These are phyloP conservation scores for Penicillium waksmanii DNA, from an alignment of 495 filamentous ascomycete species.

Conservation along the genomic window DNA sequence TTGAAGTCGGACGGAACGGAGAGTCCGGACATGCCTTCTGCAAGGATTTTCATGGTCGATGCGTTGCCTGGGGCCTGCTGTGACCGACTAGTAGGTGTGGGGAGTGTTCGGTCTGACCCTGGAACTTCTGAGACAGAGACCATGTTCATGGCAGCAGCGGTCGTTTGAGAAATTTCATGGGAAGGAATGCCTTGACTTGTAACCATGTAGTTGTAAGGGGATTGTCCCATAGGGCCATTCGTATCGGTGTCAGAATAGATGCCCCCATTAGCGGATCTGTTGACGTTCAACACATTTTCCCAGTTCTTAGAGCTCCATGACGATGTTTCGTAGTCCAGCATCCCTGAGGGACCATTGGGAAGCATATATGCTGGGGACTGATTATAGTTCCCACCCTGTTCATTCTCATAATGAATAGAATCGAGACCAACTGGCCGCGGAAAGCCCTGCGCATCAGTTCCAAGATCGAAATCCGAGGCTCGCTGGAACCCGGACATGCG, in stretches of 20 bases:
- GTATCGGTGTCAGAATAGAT: conserved; percentile 36
- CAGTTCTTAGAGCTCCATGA: conserved; percentile 37
- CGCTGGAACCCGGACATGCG: conserved; percentile 28
- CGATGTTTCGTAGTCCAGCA: conserved; percentile 32
- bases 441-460: conserved; percentile 25
- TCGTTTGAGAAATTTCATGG: conserved; percentile 24
- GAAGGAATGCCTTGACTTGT: conserved; percentile 28
- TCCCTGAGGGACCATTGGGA: conserved; percentile 28
- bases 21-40: conserved; percentile 10
- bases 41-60: conserved; percentile 1
- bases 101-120: conserved; percentile 41
- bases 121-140: conserved; percentile 25
- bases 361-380: conserved; percentile 38
- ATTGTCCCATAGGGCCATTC: conserved; percentile 26
- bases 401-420: conserved; percentile 38
- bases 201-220: conserved; percentile 35
- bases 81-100: conserved; percentile 34
- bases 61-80: conserved; percentile 17
- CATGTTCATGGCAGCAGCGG: conserved; percentile 21
- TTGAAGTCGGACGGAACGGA: conserved; percentile 18
- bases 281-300: conserved; percentile 23
- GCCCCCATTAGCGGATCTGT: conserved; percentile 22
- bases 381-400: conserved; percentile 28
- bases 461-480: conserved; percentile 33
- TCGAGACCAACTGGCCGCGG: conserved; percentile 30